Base-by-base conservation (phyloP, 2,329 filamentous ascomycete genomes). In the Elsinoe fawcettii region DNA sequence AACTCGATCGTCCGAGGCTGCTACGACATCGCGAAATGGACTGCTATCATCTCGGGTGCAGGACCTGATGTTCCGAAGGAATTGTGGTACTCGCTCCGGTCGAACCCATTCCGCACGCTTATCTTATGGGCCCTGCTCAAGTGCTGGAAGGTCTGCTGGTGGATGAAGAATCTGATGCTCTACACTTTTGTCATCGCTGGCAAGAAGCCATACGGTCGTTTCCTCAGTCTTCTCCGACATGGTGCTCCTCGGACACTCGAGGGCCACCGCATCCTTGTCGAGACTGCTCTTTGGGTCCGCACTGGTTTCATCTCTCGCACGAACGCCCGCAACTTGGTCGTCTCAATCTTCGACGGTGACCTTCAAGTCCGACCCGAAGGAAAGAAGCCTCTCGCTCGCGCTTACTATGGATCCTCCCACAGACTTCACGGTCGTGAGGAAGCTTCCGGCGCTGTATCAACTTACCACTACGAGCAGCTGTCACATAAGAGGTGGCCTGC, bases 111-210 rank as follows among this genome's bases (percentile, higher is more conserved):
- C 5, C 60, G 56, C 20, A 30, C 18, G 7, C 14, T 49, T 22
- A 16, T 54, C 8, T 46, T 61, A 9, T 61, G 60, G 60, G 39
- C 25, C 5, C 18, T 61, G 18, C 56, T 61, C n/a, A 59, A 61
- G 36, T 32, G 55, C 34, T 61, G 60, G 60, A 61, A 61, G 27
- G 6, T 56, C 7, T 61, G 60, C 47, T 61, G 58, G 60, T 54
- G 30, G 36, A 20, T 59, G 14, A 61, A 60, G 41, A 61, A 61
- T n/a, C 23, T 57, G 5, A 56, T 51, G 25, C 57, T 46, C 20
- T 55, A 55, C 14, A 14, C 37, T 37, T 58, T 61, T 14, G 18
- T 58, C n/a, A 58, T 61, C 12, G 49, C 18, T 12, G 51, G 39
- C 9, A 61, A 61, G 34, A 37, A 58, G 18, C 57, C 57, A 27